Evolutionary conservation across 2,329 filamentous ascomycete genomes (phyloP).

Genomic region (Alternaria sp.): DNA sequence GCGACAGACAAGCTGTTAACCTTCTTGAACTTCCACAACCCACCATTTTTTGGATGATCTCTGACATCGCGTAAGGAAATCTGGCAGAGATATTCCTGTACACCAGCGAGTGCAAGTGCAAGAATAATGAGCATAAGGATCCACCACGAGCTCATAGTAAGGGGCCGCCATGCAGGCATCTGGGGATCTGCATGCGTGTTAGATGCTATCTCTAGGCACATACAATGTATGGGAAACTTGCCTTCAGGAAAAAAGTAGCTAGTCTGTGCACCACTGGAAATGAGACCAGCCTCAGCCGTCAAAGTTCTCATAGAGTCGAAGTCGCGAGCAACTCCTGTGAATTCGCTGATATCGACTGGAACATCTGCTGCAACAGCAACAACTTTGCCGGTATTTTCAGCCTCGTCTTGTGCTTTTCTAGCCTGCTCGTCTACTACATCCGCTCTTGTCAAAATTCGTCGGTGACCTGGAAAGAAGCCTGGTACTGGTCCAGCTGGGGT

Average conservation of each 20-base stretch:
- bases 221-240: conserved; percentile 2
- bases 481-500: conserved; percentile 16
- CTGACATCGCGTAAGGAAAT: conserved; percentile 33
- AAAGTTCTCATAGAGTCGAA: conserved; percentile 40
- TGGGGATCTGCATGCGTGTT: conserved; percentile 37
- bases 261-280: conserved; percentile 31
- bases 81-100: conserved; percentile 49
- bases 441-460: conserved; percentile 24
- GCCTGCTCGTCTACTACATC: conserved; percentile 26
- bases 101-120: conserved; percentile 40
- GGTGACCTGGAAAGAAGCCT: conserved; percentile 25
- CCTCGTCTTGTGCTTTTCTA: conserved; percentile 50
- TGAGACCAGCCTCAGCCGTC: conserved; percentile 20
- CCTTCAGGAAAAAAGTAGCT: conserved; percentile 49
- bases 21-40: conserved; percentile 38
- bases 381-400: conserved; percentile 52
- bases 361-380: conserved; percentile 51
- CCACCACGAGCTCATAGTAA: conserved; percentile 49
- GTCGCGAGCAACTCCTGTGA: conserved; percentile 41
- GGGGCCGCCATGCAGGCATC: conserved; percentile 49
- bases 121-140: conserved; percentile 41
- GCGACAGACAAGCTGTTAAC: conserved; percentile 37
- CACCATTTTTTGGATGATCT: conserved; percentile 22
- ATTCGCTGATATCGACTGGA: conserved; percentile 52
- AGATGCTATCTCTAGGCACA: neutral